Evolutionary conservation across 495 filamentous ascomycete species (phyloP), one percentile per base, ranked within the genome.

Genomic region (Amorphotheca resinae): DNA sequence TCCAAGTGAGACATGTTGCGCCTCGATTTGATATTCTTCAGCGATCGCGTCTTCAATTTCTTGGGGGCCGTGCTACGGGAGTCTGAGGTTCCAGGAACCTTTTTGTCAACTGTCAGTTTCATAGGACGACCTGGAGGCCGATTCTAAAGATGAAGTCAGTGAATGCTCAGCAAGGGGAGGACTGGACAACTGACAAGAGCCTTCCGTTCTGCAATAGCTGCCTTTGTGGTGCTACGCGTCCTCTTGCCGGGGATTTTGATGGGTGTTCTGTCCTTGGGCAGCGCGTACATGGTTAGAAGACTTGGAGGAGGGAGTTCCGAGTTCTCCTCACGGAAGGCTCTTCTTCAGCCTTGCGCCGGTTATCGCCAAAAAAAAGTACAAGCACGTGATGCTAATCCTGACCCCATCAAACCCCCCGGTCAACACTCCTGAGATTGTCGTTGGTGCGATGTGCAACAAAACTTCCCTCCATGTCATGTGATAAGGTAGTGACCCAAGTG

Each of bases 1-100:
- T 77, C 74, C 4, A 78, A 57, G 14, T 41, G 44, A 4, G 66
- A 68, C 33, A 65, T 52, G 5, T 48, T 50, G 4, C 49, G 53
- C 36, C 44, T 56, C 20, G 46, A 49, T 20, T 51, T 54, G 22
- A 51, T 33, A 22, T 44, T 43, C 23, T 44, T 45, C 3, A 51
- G 18, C 6, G 46, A 38, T 33, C 50, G 34, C 18, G 33, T 45
- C 20, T 41, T 52, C 2, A 20, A n/a, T 7, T 43, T 39, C 26
- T 45, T 44, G 4, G 11, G 2, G 8, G 9, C 1, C 17, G 20
- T 22, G 17, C n/a, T 30, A 17, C 20, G 31, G 36, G 14, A 9
- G 17, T 14, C 2, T 2, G 22, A 20, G 2, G 16, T 14, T 26
- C 17, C 7, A 4, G 35, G 35, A 0, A 16, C 33, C 16, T 30